Base-by-base conservation (phyloP, 805 yeast genomes). In the Priceomyces haplophilus region DNA sequence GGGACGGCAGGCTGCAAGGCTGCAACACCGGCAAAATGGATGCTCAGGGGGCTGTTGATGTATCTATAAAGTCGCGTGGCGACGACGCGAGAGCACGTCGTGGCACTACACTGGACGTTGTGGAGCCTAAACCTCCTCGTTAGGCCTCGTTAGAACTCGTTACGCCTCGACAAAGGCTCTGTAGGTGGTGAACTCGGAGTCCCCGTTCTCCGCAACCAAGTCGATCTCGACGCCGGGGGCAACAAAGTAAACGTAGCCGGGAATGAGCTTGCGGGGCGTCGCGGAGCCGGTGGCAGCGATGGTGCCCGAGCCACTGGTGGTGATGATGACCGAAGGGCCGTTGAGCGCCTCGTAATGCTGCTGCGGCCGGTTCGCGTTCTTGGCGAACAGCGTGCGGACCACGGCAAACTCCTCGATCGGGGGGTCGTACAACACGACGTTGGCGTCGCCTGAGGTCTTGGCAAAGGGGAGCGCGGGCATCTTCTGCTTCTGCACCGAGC, bases 361-460 rank as follows among this genome's bases (percentile, higher is more conserved):
- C 19, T 19, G 15, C 13, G 58, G 62, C 52, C 79, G 72, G 34
- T 75, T 77, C 8, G 73, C 59, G 32, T 67, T 61, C 31, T 51
- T 42, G 40, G 73, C 70, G 56, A 84, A 83, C 36, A 79, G 77
- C 34, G 91, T 83, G 67, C 87, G 89, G 57, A 93, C 75, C n/a
- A 93, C 97, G 4, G 96, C 76, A 58, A 93, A 93, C 72, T 93
- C 99, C 48, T 83, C 95, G 59, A 93, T 93, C 45, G 99, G 99
- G 25, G 99, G 99, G 62, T 93, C 85, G 67, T 83, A 93, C 52
- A 90, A 69, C 30, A 74, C 75, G 15, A 83, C 73, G 49, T 69
- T 74, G 38, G 88, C 91, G 40, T 72, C 83, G 48, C 93, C 93
- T 8, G 69, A 57, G 17, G 86, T 75, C 65, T 81, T 80, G 37